These are phyloP conservation scores for Plantago lanceolata DNA, from an alignment of 305 asterid genomes.

Conservation along the genomic window DNA sequence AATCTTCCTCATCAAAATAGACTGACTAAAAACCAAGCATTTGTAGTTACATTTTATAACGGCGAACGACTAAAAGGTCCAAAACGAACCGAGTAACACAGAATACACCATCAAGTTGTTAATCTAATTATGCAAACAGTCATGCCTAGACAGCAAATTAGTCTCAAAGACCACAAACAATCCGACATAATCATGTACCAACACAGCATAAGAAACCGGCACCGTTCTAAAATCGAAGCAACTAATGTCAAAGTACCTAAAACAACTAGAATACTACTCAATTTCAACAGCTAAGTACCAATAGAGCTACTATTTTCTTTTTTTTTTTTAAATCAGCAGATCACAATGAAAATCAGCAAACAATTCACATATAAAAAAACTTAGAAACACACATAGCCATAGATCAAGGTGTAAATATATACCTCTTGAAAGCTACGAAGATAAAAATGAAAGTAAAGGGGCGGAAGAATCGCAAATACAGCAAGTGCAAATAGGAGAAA, in stretches of 20 bases:
- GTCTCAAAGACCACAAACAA: background rate
- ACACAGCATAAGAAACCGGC: conserved; percentile 2
- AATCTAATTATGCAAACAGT: background rate
- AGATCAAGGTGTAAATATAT: background rate
- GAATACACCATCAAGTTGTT: background rate
- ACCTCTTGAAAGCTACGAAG: conserved; percentile 85
- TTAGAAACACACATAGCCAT: too few species aligned
- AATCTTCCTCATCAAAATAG: background rate
- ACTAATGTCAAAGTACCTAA: background rate
- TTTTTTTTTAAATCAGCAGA: too few species aligned
- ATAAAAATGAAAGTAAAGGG: conserved; percentile 78
- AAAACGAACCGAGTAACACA: background rate
- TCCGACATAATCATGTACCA: background rate
- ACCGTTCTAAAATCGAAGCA: background rate
- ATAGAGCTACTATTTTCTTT: too few species aligned
- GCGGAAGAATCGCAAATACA: conserved; percentile 66
- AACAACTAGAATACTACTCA: background rate
- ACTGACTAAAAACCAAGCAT: too few species aligned
- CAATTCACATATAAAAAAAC: background rate
- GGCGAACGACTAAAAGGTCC: too few species aligned
- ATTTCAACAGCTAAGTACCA: background rate
- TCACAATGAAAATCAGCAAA: background rate
- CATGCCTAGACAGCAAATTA: background rate
- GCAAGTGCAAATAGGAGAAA: conserved; percentile 61
- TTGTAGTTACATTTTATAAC: too few species aligned